These are phyloP conservation scores for Rhizopus sp. DNA, from an alignment of 371 early-diverging fungal genomes.

Conservation along the genomic window DNA sequence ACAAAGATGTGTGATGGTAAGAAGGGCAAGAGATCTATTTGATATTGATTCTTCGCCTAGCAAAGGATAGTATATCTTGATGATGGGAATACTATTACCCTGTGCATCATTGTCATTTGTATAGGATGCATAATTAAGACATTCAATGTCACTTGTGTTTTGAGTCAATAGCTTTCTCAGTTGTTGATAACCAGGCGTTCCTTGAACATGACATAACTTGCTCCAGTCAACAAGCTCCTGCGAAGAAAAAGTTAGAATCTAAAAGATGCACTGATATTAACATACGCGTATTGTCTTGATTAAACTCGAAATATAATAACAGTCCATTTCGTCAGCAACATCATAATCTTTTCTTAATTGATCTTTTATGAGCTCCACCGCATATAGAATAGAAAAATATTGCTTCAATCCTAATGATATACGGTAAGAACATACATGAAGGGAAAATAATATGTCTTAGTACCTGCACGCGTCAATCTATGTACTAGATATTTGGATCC, in stretches of 20 bases:
- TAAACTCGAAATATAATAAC: constrained; percentile 12
- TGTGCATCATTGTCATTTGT: no score
- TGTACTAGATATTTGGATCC: not conserved
- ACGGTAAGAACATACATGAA: not conserved
- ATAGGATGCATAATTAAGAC: no score
- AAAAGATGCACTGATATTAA: not conserved
- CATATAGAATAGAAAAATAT: constrained; percentile 11
- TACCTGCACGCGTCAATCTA: not conserved
- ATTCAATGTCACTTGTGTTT: no score
- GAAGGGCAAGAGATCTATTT: not conserved
- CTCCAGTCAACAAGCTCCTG: constrained; percentile 12
- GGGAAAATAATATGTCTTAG: not conserved
- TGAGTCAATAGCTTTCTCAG: no score
- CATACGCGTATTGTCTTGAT: constrained; percentile 18
- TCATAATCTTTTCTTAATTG: not conserved
- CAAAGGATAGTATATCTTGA: not conserved
- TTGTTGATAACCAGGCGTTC: no score
- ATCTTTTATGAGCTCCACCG: constrained; percentile 1
- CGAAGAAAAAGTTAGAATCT: not conserved
- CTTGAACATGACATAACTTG: not conserved
- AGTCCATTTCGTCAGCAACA: not conserved
- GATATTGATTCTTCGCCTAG: not conserved
- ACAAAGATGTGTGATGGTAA: not conserved
- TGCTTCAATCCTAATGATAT: constrained; percentile 2
- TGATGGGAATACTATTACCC: no score